Evolutionary conservation across 768 basidiomycete species (phyloP), one percentile per base, ranked within the genome.

Genomic region (Leccinum fibrillosum): DNA sequence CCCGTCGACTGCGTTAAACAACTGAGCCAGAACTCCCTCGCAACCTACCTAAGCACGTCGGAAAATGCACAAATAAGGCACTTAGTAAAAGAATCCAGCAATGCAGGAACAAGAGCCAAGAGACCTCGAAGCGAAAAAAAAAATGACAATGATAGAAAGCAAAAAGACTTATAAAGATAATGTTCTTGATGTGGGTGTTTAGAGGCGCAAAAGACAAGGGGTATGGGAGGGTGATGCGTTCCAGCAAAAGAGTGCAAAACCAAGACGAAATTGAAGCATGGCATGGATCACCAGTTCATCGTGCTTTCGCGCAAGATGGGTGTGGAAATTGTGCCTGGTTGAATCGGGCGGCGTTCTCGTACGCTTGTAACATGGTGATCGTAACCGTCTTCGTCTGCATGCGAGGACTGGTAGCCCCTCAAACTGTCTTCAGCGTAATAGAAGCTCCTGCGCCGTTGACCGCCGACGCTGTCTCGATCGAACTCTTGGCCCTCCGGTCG

Each of bases 371-470:
- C 61, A 47, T 66, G 70, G 53, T 73, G 72, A 58, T 73, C 75
- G 56, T 71, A 75, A 62, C 74, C 69, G 12, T 71, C 71, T 47
- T 79, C 75, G 49, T 75, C 77, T 39, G 62, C 63, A 54, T 62
- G 73, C 55, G 64, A 70, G 32, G 74, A 71, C 65, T 81, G 78
- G 69, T 71, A 84, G 13, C 86, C 86, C 42, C 88, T 76, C 70
- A 94, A 71, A 61, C 86, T 88, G 69, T 94, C 91, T 75, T 92
- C 92, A 3, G 91, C 91, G 67, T 84, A 94, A 73, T 92, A 94
- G 77, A 92, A 94, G 61, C 87, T 89, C 58, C 89, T 70, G 54
- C 91, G 76, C 57, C 90, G 78, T 69, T 84, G 83, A 7, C 82
- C 89, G 21, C 89, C 90, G 2, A 90, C 73, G 55, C 82, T 85